Evolutionary conservation across 139 green algal genomes (phyloP), one percentile per base, ranked within the genome.

Genomic region (Asterochloris sp.): DNA sequence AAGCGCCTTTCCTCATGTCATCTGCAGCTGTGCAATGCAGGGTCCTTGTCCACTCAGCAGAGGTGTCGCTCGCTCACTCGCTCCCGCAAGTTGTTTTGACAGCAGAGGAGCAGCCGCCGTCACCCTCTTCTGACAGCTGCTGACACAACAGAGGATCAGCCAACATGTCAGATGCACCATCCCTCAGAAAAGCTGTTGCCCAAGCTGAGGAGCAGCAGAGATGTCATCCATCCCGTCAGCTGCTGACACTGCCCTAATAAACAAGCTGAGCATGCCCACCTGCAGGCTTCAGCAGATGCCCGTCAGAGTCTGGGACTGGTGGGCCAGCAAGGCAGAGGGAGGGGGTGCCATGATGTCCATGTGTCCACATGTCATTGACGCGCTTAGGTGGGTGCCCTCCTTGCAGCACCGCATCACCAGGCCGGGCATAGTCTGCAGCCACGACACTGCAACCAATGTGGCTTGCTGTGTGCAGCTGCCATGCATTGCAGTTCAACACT

Each of bases 301-400:
- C 4, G 66, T 26, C 19, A 71, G 17, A 26, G 66, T 26, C 17
- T 85, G 74, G 74, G 69, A 78, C 11, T 85, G 81, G 81, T 85
- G 81, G 81, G 66, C 54, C 11, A 74, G 81, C 77, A 63, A 69
- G 29, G 64, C 61, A 13, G 62, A 74, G 62, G 81, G 81, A 10
- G 81, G 81, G 12, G 81, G 81, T 14, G 81, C 63, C 21, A 29
- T 81, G 24, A 74, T 74, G 73, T 74, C 81, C 21, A 68, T 85
- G 14, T 74, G 81, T 62, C 76, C 73, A 16, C 81, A 85, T 63
- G 63, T 81, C 63, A 64, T 85, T 47, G 81, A 85, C 74, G 27
- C 21, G 8, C 64, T 81, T 28, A 79, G 81, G 73, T 80, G 27
- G 38, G 38, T 54, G 38, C 38, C 4, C 38, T 6, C 2, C 6